A percentile compares a stretch with the other conserved stretches of the same genome.
Conservation (phyloP, 1,139 yeast species). For the Hanseniaspora sp. region DNA sequence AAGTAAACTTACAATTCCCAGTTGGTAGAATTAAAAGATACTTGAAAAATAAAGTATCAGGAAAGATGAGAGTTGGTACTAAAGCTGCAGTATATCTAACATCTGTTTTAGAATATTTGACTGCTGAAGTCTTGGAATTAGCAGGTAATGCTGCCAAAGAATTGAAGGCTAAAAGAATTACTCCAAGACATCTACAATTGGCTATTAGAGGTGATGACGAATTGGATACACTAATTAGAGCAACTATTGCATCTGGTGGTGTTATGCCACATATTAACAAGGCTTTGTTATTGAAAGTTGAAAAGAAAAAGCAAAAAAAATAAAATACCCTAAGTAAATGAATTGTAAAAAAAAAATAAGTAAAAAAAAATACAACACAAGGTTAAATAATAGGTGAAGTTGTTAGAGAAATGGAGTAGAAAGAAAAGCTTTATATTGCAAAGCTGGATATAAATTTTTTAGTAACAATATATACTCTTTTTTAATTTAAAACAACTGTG, state of each 20-base stretch:
- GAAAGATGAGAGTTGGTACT: slow-evolving; percentile 91
- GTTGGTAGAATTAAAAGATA: slow-evolving; percentile 98
- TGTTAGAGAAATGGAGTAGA: too few relatives aligned
- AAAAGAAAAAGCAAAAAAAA: slow-evolving; percentile 47
- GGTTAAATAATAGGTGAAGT: too few relatives aligned
- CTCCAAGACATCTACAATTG: slow-evolving; percentile 96
- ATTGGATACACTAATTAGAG: slow-evolving; percentile 87
- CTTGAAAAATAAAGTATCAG: slow-evolving; percentile 81
- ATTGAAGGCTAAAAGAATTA: slow-evolving; percentile 93
- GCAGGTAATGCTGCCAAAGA: slow-evolving; percentile 99
- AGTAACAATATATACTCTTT: too few relatives aligned
- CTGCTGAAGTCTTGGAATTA: slow-evolving; percentile 96
- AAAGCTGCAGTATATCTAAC: slow-evolving; percentile 95
- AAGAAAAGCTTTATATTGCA: too few relatives aligned
- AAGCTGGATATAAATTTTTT: too few relatives aligned
- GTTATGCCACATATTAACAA: slow-evolving; percentile 95
- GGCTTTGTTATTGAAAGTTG: slow-evolving; percentile 84
- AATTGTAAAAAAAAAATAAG: too few relatives aligned
- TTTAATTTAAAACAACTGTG: too few relatives aligned
- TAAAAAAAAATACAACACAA: too few relatives aligned
- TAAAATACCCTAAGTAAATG: not conserved
- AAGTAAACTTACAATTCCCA: slow-evolving; percentile 96
- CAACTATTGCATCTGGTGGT: slow-evolving; percentile 99
- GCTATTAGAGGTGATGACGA: slow-evolving; percentile 99
- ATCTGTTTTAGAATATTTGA: slow-evolving; percentile 90